Conservation (phyloP, 768 basidiomycete genomes). For the Boletus patriciae region DNA sequence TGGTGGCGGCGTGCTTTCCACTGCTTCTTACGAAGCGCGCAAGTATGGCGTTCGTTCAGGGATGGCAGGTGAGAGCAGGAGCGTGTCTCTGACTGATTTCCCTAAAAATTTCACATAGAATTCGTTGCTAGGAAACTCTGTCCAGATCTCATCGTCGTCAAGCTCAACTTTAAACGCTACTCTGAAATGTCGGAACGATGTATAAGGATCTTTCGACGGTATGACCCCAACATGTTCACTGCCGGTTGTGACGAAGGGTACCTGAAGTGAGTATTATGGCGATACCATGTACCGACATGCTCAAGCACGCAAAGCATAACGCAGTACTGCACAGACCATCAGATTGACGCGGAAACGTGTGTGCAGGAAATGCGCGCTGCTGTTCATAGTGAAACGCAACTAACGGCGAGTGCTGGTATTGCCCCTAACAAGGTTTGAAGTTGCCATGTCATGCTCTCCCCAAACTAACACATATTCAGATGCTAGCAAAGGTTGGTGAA, state of each 20-base stretch:
- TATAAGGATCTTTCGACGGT: conserved; percentile 64
- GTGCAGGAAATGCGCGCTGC: conserved; percentile 72
- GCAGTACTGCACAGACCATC: conserved; percentile 68
- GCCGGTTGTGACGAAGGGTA: conserved; percentile 92
- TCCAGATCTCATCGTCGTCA: conserved; percentile 77
- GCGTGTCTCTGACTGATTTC: neutral
- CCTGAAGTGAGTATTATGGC: conserved; percentile 61
- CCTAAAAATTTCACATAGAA: conserved; percentile 41
- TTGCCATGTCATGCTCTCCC: conserved; percentile 14
- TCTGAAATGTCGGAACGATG: conserved; percentile 69
- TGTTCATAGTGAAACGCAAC: conserved; percentile 73
- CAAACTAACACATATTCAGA: conserved; percentile 43
- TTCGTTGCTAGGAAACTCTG: conserved; percentile 95
- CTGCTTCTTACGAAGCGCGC: conserved; percentile 90
- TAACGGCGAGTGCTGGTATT: conserved; percentile 94
- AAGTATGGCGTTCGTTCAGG: conserved; percentile 91
- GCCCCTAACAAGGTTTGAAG: conserved; percentile 85
- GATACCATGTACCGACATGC: conserved; percentile 1
- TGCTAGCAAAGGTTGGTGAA: conserved; percentile 88
- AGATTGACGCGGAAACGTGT: conserved; percentile 67
- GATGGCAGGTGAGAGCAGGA: conserved; percentile 75
- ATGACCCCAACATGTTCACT: conserved; percentile 72
- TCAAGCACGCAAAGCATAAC: conserved; percentile 62
- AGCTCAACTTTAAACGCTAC: conserved; percentile 59
- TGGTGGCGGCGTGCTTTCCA: conserved; percentile 79